phyloP scores from a whole-genome alignment of 2,329 filamentous ascomycete genomes.

The Aureobasidium namibiae region DNA sequence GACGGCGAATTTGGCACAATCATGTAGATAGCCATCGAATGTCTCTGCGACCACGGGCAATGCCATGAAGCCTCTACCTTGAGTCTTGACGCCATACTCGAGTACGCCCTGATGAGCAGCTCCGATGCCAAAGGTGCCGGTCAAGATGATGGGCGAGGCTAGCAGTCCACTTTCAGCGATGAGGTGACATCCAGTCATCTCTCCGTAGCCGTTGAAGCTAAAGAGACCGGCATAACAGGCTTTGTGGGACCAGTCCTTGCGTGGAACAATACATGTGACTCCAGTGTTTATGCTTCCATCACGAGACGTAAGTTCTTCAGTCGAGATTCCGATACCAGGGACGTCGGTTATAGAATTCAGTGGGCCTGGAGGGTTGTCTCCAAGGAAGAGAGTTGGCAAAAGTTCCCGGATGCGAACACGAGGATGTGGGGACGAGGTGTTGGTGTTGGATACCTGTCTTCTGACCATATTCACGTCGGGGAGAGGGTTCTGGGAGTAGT shows the following conservation, averaged over 20 bases:
- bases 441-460: background rate
- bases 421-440: background rate
- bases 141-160: background rate
- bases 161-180: background rate
- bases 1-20: background rate
- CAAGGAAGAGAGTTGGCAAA: background rate
- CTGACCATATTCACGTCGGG: background rate
- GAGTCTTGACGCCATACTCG: background rate
- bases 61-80: background rate
- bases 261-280: background rate
- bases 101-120: background rate
- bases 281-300: background rate
- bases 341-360: background rate
- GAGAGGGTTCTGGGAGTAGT: no score
- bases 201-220: background rate
- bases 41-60: slow-evolving; percentile 3
- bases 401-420: background rate
- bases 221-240: background rate
- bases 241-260: slow-evolving; percentile 1
- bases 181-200: background rate
- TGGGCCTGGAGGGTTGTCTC: background rate
- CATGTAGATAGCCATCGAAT: background rate
- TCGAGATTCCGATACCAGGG: background rate
- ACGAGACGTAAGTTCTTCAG: background rate
- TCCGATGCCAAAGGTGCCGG: background rate